Evolutionary conservation across 768 basidiomycete genomes (phyloP), one percentile per base, ranked within the genome.

Genomic region (Scleroderma bovista): DNA sequence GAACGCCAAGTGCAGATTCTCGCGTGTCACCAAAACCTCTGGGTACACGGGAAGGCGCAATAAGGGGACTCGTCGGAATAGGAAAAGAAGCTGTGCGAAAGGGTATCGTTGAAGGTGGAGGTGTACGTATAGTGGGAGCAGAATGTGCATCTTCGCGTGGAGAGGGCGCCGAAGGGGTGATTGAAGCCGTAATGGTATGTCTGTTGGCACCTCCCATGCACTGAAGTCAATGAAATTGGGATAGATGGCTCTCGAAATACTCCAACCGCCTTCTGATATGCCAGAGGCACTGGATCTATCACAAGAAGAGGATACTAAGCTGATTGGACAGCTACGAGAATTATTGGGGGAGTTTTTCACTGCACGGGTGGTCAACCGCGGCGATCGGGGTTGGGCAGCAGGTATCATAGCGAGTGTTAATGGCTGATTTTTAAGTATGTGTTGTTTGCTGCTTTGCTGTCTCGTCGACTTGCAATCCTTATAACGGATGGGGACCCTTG

Each of bases 41-140:
- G 17, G 92, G 91, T 6, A 88, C 90, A 7, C 77, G 93, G 48
- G 89, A 94, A 67, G 93, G 95, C 38, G 90, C 94, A 0, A 82
- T 97, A 32, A 81, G 93, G 2, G 92, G 92, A 16, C 75, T 96
- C 26, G 76, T 88, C 20, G 87, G 86, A 15, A 83, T 94, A 3
- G 91, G 91, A 1, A 84, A 88, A 58, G 88, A 91, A 54, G 90
- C 90, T 10, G 80, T 92, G 8, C 70, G 86, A 34, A 88, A 91
- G 64, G 90, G 90, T 1, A 70, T 93, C 11, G 76, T 93, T 2
- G 87, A 88, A 54, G 84, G 87, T 17, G 85, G 87, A 3, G 90
- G 89, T 15, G 86, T 86, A 6, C 81, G 78, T 47, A 78, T 86
- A 5, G 78, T 92, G 3, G 87, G 84, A 3, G 80, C 75, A 36